phyloP scores from a whole-genome alignment of 441 rosid species.

The Daphne laureola region DNA sequence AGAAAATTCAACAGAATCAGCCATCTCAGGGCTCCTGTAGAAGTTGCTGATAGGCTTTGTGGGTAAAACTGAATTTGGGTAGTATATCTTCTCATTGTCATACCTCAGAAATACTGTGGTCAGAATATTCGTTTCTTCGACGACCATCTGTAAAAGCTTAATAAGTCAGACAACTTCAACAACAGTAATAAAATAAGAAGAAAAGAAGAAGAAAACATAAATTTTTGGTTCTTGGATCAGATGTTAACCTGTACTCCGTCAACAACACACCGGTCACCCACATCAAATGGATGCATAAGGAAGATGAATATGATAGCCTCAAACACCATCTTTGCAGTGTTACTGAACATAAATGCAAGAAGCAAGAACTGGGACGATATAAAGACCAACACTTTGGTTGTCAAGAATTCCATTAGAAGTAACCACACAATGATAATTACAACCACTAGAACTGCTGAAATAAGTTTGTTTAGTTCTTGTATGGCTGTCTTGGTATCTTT shows the following conservation, averaged over 20 bases:
- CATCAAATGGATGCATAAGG: slow-evolving; percentile 52
- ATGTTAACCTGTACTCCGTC: slow-evolving; percentile 44
- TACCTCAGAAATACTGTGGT: slow-evolving; percentile 30
- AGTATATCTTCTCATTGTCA: slow-evolving; percentile 38
- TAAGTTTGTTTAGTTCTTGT: slow-evolving; percentile 49
- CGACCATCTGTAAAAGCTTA: slow-evolving; percentile 24
- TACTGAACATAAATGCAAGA: slow-evolving; percentile 14
- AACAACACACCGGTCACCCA: slow-evolving; percentile 57
- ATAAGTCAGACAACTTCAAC: slow-evolving; percentile 1
- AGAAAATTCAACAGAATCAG: slow-evolving; percentile 12
- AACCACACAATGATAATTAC: slow-evolving; percentile 12
- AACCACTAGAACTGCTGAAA: slow-evolving; percentile 23
- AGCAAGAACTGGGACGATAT: slow-evolving; percentile 15
- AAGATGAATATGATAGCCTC: slow-evolving; percentile 60
- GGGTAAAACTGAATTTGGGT: slow-evolving; percentile 30
- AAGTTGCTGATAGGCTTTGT: slow-evolving; percentile 23
- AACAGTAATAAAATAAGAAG: background rate
- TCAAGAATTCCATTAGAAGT: slow-evolving; percentile 12
- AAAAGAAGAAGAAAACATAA: background rate
- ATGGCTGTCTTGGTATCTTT: slow-evolving; percentile 62
- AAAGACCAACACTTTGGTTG: slow-evolving; percentile 15
- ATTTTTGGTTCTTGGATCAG: background rate
- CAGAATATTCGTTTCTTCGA: slow-evolving; percentile 39
- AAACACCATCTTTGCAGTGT: slow-evolving; percentile 29
- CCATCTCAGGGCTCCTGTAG: slow-evolving; percentile 21